Conservation (phyloP, 1,284 basidiomycete genomes). For the Ceratobasidium sp. region DNA sequence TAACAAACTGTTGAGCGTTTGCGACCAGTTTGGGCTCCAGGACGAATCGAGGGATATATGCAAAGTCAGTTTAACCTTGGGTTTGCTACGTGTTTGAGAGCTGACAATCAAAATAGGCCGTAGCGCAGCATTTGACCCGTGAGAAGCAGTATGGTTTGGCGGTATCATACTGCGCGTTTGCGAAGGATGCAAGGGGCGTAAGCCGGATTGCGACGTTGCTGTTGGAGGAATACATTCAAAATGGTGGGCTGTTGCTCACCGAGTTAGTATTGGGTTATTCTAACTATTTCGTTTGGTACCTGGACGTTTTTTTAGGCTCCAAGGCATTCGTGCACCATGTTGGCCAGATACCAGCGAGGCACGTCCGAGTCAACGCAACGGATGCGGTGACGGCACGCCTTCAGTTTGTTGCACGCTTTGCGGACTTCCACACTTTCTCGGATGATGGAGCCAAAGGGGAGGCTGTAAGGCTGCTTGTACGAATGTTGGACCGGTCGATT, state of each 20-base stretch:
- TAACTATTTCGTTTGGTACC: background rate
- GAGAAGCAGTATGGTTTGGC: constrained; percentile 46
- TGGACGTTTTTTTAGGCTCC: constrained; percentile 4
- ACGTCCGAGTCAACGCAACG: constrained; percentile 42
- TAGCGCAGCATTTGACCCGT: constrained; percentile 44
- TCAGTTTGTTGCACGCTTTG: constrained; percentile 46
- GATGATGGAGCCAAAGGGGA: constrained; percentile 46
- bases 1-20: constrained; percentile 44
- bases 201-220: constrained; percentile 46
- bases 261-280: background rate
- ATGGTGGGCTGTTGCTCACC: constrained; percentile 36
- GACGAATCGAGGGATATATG: constrained; percentile 46
- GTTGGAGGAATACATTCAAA: constrained; percentile 45
- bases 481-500: constrained; percentile 45
- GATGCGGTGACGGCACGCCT: constrained; percentile 42
- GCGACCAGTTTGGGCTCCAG: constrained; percentile 45
- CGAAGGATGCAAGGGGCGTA: constrained; percentile 45
- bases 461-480: constrained; percentile 43
- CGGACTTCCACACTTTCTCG: constrained; percentile 46
- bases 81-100: background rate
- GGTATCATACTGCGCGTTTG: constrained; percentile 46
- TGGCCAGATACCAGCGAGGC: constrained; percentile 37
- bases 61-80: constrained; percentile 36
- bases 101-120: constrained; percentile 35
- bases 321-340: constrained; percentile 30